Percentiles rank a stretch among this genome's conserved stretches.
Conservation (phyloP, 495 filamentous ascomycete genomes). For the Lindgomyces ingoldianus region DNA sequence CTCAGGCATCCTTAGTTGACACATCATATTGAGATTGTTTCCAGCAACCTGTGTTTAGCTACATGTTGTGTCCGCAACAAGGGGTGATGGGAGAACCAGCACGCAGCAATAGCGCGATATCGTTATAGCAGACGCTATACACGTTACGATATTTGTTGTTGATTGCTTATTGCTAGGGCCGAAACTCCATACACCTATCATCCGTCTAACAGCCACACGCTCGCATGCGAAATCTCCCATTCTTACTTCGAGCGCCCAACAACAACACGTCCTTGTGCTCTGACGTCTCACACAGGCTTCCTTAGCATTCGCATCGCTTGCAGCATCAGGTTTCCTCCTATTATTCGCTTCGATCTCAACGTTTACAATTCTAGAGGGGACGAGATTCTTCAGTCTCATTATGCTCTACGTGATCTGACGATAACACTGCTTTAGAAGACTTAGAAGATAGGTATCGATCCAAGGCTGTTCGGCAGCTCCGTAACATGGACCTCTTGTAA, state of each 20-base stretch:
- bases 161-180: neutral
- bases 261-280: slow-evolving; percentile 29
- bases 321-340: neutral
- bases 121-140: too few species aligned
- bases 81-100: neutral
- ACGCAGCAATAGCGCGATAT: too few species aligned
- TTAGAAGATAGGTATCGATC: slow-evolving; percentile 14
- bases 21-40: too few species aligned
- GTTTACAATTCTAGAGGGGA: neutral
- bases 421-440: slow-evolving; percentile 19
- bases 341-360: neutral
- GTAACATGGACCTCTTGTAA: slow-evolving; percentile 29
- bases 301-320: neutral
- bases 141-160: too few species aligned
- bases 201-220: slow-evolving; percentile 2
- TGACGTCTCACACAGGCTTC: neutral
- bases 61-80: too few species aligned
- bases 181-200: slow-evolving; percentile 1
- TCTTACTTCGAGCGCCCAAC: slow-evolving; percentile 32
- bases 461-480: slow-evolving; percentile 17
- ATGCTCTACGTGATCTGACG: slow-evolving; percentile 14
- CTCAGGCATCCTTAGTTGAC: too few species aligned
- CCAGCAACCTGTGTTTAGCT: too few species aligned
- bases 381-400: slow-evolving; percentile 16
- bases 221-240: slow-evolving; percentile 10